phyloP scores from a whole-genome alignment of 495 filamentous ascomycete genomes.

The Halenospora varia region DNA sequence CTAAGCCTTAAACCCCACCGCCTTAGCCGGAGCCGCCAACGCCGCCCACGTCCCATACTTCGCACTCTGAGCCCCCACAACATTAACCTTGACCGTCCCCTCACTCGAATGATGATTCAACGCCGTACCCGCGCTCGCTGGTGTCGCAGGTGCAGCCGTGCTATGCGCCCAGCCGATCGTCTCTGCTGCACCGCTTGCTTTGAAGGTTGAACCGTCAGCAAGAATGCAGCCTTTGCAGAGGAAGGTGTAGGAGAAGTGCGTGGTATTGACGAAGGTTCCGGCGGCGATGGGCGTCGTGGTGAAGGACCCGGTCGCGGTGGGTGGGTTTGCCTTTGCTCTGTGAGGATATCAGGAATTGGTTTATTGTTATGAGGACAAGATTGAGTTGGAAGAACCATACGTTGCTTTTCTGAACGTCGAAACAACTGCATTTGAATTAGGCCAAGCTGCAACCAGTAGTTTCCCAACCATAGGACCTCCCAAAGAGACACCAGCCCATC shows the following conservation, averaged over 20 bases:
- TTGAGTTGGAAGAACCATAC: background rate
- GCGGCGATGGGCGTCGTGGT: conserved; percentile 28
- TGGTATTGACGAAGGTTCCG: conserved; percentile 32
- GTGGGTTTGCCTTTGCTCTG: conserved; percentile 41
- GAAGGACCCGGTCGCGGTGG: conserved; percentile 34
- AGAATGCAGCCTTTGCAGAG: conserved; percentile 32
- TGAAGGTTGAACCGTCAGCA: conserved; percentile 7
- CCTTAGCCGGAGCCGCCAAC: no score
- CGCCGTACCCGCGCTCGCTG: background rate
- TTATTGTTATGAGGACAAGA: background rate
- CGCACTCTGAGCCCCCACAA: background rate
- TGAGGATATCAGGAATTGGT: conserved; percentile 36
- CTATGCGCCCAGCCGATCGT: background rate
- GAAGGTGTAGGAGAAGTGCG: conserved; percentile 34
- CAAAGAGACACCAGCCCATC: conserved; percentile 48
- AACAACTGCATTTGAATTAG: conserved; percentile 36
- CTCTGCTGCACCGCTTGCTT: background rate
- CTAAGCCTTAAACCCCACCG: no score
- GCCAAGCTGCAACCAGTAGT: conserved; percentile 52
- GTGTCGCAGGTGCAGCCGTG: background rate
- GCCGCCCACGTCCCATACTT: background rate
- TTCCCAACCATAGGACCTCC: conserved; percentile 56
- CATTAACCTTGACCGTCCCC: background rate
- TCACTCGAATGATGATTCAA: background rate
- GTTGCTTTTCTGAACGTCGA: conserved; percentile 52